phyloP scores from a whole-genome alignment of 108 stramenopile genomes.

The Asterionellopsis glacialis region DNA sequence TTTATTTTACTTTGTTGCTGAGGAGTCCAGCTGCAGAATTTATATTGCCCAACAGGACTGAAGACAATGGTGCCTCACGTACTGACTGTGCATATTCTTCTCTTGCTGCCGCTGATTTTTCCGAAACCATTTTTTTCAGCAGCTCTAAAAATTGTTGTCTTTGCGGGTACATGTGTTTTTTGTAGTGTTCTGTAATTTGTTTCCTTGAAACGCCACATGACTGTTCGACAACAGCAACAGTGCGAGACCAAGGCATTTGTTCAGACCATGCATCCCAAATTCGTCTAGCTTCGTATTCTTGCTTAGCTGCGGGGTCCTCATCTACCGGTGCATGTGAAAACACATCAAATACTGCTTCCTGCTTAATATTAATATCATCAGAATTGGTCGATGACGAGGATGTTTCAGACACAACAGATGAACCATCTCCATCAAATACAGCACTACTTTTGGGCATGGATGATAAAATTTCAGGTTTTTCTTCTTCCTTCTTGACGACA shows the following conservation, averaged over 20 bases:
- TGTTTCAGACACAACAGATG: background rate
- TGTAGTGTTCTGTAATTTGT: slow-evolving; percentile 25
- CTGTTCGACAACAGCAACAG: slow-evolving; percentile 31
- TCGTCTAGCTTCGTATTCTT: slow-evolving; percentile 35
- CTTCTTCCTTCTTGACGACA: slow-evolving; percentile 4
- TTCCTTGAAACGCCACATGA: slow-evolving; percentile 24
- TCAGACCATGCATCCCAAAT: slow-evolving; percentile 59
- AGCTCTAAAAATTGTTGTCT: slow-evolving; percentile 27
- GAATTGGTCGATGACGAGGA: background rate
- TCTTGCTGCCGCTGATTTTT: background rate
- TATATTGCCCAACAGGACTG: slow-evolving; percentile 4
- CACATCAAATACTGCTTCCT: slow-evolving; percentile 24
- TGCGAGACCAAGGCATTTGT: slow-evolving; percentile 45
- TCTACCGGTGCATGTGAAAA: slow-evolving; percentile 27
- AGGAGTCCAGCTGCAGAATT: background rate
- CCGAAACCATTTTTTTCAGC: slow-evolving; percentile 7
- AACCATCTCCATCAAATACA: slow-evolving; percentile 7
- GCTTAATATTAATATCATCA: background rate
- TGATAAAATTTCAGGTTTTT: background rate
- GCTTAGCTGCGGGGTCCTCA: slow-evolving; percentile 19
- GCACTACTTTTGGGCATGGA: background rate
- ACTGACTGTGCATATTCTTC: background rate
- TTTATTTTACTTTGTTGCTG: slow-evolving; percentile 1
- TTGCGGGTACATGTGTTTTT: slow-evolving; percentile 31
- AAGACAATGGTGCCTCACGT: background rate